Conservation (phyloP, 1,284 basidiomycete genomes). For the Microbotryomycetes sp. region DNA sequence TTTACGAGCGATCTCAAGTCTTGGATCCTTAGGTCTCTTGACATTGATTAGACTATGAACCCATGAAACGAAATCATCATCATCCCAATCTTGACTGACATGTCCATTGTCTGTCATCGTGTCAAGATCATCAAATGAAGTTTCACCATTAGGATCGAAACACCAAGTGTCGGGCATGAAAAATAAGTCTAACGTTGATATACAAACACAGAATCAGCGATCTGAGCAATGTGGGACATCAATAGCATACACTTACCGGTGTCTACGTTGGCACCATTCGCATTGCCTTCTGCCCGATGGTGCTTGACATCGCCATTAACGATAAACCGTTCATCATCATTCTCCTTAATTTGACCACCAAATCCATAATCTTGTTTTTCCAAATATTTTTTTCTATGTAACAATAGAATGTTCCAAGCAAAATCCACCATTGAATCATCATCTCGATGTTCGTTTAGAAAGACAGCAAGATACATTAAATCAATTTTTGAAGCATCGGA, state of each 20-base stretch:
- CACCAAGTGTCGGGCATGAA: background rate
- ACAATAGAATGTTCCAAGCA: background rate
- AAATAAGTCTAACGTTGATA: background rate
- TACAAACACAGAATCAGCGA: too few relatives aligned
- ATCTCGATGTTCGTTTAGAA: background rate
- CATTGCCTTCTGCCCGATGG: too few relatives aligned
- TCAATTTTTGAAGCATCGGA: background rate
- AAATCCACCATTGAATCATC: background rate
- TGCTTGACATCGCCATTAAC: too few relatives aligned
- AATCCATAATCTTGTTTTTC: background rate
- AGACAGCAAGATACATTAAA: background rate
- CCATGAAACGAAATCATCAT: background rate
- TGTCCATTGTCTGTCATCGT: background rate
- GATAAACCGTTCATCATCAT: too few relatives aligned
- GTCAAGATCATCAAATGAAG: background rate
- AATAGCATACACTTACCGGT: too few relatives aligned
- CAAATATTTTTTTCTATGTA: background rate
- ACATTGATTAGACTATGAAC: background rate
- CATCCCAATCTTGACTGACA: background rate
- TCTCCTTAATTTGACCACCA: too few relatives aligned
- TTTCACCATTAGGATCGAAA: background rate
- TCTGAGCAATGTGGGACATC: too few relatives aligned
- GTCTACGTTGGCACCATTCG: too few relatives aligned
- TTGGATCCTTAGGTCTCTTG: background rate
- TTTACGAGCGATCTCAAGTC: background rate